Base-by-base conservation (phyloP, 2,329 filamentous ascomycete genomes). In the Exophiala sideris region DNA sequence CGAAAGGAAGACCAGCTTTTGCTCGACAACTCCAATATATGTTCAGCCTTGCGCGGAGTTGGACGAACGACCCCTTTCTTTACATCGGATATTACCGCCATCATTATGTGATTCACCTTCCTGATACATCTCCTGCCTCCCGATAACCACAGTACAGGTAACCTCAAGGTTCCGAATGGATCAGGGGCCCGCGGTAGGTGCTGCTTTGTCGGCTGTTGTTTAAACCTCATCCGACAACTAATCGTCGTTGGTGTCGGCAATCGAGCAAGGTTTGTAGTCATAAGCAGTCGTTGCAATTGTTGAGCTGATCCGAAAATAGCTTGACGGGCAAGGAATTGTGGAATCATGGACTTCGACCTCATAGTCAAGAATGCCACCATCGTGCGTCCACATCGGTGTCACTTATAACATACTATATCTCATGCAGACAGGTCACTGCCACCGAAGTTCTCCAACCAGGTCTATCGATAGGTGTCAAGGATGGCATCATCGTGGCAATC, bases 391-490 rank as follows among this genome's bases (percentile, higher is more conserved):
- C 47, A 60, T 57, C 63, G 56, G 60, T 24, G 39, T 54, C 29
- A 10, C 29, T 57, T 34, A 20, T 7, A 29, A 4, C 21, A n/a
- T 10, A n/a, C 11, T 24, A 34, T 40, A 49, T 24, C 49, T 57
- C 32, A 5, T 9, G 9, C 16, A 9, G 5, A 14, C 29, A 76
- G 74, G 73, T 76, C 39, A 79, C 76, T 18, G 73, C 76, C 3
- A 70, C 71, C 20, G 76, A 79, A 55, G 66, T 76, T 5, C 66
- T 78, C 2, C 68, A 71, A 8, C 60, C 66, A 4, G 71, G 71
- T 2, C 68, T 74, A 6, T 73, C 78, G 16, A 76, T 80, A 35
- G 77, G 75, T n/a, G 68, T 79, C 50, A 71, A 68, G 53, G 63
- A 71, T 54, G 76, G 75, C 52, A 75, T 73, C 50, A 78, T 79